Evolutionary conservation across 1,284 basidiomycete genomes (phyloP), one percentile per base, ranked within the genome.

Genomic region (Pisolithus thermaeus): DNA sequence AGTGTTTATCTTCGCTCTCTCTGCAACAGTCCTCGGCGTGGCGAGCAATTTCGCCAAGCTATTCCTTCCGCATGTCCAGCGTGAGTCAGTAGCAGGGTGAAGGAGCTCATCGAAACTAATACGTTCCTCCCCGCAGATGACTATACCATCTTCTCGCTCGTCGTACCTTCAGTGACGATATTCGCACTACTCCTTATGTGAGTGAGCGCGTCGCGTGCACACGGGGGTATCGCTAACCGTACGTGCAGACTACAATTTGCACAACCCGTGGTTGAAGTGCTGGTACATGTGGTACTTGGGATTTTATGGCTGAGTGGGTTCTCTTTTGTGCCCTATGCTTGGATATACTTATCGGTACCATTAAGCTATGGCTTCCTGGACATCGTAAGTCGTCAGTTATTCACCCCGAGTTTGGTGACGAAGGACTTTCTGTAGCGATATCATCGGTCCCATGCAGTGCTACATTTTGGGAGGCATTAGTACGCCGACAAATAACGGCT

Each of bases 321-420:
- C 48, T 2, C 27, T 32, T 20, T 20, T 45, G 36, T 7, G n/a
- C 16, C 45, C 27, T 20, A 28, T 36, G 9, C 18, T 30, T 48
- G 43, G 36, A 25, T 7, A 30, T 41, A 38, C 40, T 68, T 12
- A 47, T 58, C 36, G 7, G 46, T 36, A 40, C 12, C 50, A 16
- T 46, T 43, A 52, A 89, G 87, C 83, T 27, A 78, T 86, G 79
- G 87, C 75, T 28, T 78, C 87, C 23, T 90, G 87, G 85, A 70
- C 84, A 28, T 75, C 76, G 86, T 89, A 66, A 66, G 83, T 64
- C 12, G 28, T 43, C 43, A 35, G 18, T 51, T 47, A 27, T 28
- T 41, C 36, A n/a, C 8, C 46, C 3, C 28, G 22, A 47, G 30
- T 46, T 28, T 32, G 45, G 36, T 50, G 49, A 46, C 47, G 32